Conservation (phyloP, 306 rosid species). For the Oxytropis ochrocephala region DNA sequence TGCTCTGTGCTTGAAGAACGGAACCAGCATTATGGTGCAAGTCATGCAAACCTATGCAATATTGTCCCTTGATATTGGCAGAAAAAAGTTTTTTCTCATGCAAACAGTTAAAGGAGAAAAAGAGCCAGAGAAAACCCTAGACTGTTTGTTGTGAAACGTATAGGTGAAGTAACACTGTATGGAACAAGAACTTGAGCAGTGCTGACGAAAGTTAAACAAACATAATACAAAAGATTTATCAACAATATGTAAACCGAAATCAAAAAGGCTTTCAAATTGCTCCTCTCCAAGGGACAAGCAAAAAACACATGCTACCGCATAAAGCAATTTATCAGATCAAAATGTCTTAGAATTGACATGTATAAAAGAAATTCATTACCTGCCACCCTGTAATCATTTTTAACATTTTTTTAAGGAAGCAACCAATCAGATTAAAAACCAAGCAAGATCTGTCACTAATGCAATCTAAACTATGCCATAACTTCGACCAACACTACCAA, state of each 20-base stretch:
- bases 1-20: background rate
- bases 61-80: background rate
- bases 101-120: background rate
- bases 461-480: background rate
- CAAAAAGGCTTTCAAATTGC: background rate
- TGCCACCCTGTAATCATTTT: background rate
- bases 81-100: background rate
- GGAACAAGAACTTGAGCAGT: constrained; percentile 3
- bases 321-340: constrained; percentile 1
- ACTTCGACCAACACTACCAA: background rate
- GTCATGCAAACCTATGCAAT: background rate
- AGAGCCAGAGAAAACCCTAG: background rate
- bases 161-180: background rate
- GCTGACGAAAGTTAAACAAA: constrained; percentile 4
- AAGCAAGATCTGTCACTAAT: background rate
- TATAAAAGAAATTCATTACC: background rate
- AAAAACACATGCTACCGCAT: background rate
- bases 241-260: background rate
- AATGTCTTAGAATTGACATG: background rate
- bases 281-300: background rate
- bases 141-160: background rate
- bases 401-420: background rate
- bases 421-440: background rate
- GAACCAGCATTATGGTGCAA: background rate
- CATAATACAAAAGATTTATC: background rate